A percentile compares a stretch with the other conserved stretches of the same genome.
Conservation (phyloP, 768 basidiomycete species). For the Floccularia luteovirens region DNA sequence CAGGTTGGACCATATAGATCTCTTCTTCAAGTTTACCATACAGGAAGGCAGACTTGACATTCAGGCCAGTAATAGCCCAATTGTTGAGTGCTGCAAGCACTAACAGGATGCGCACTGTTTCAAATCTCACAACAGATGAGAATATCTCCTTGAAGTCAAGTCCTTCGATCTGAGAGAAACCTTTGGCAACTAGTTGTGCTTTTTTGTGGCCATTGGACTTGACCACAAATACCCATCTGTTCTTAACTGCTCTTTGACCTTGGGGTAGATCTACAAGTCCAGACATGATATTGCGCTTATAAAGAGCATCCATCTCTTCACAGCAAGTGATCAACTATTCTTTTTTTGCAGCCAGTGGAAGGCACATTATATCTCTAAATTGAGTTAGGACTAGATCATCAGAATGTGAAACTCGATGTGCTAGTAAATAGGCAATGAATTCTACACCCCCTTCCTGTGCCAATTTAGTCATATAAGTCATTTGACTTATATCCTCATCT, state of each 20-base stretch:
- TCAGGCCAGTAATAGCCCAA: not conserved
- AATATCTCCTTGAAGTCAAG: conserved; percentile 1
- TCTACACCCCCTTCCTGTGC: not conserved
- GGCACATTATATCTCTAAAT: not conserved
- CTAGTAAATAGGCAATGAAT: not conserved
- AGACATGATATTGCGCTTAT: not conserved
- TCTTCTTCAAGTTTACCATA: not conserved
- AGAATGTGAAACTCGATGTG: not conserved
- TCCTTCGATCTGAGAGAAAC: conserved; percentile 1
- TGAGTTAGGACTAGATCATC: not conserved
- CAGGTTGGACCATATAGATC: not conserved
- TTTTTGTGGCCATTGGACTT: conserved; percentile 1
- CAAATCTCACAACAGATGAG: not conserved
- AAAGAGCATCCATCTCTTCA: not conserved
- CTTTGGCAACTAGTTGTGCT: conserved; percentile 1
- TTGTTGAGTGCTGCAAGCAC: not conserved
- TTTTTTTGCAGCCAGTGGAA: not conserved
- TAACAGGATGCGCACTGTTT: not conserved
- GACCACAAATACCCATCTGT: not conserved
- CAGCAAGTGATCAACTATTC: not conserved
- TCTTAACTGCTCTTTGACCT: not conserved
- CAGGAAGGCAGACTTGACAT: not conserved
- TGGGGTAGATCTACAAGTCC: not conserved
- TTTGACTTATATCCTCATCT: not conserved
- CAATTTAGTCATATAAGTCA: not conserved